Conservation (phyloP, 108 stramenopile genomes). For the Fragilariopsis cylindrus region DNA sequence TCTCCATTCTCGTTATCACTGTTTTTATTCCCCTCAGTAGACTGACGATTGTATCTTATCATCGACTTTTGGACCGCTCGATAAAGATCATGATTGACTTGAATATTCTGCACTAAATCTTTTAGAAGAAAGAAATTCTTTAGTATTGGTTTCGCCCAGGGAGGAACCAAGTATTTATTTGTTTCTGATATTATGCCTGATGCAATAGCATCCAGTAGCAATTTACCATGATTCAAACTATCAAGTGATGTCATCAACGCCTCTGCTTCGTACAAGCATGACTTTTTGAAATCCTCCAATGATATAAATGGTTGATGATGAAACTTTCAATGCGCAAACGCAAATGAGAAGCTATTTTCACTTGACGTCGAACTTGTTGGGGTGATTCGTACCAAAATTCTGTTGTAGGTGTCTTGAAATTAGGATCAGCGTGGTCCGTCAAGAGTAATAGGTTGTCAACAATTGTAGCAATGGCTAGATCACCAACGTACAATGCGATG, state of each 20-base stretch:
- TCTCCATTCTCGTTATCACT: not conserved
- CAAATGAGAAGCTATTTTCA: constrained; percentile 47
- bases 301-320: constrained; percentile 9
- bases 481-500: constrained; percentile 43
- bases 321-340: constrained; percentile 30
- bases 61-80: constrained; percentile 7
- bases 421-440: constrained; percentile 19
- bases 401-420: constrained; percentile 10
- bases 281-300: constrained; percentile 17
- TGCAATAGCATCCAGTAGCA: constrained; percentile 12
- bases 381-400: constrained; percentile 24
- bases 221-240: not conserved
- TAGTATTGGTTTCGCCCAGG: constrained; percentile 12
- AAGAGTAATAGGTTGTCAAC: constrained; percentile 40
- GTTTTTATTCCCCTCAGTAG: not conserved
- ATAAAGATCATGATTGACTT: constrained; percentile 3
- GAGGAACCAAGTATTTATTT: constrained; percentile 11
- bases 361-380: constrained; percentile 38
- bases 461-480: constrained; percentile 44
- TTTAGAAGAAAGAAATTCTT: not conserved
- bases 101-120: not conserved
- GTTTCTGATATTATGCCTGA: constrained; percentile 19
- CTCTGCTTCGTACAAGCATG: constrained; percentile 20
- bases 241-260: constrained; percentile 8
- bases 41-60: constrained; percentile 1